These are phyloP conservation scores for Mycosarcoma mackinlayi DNA, from an alignment of 1,284 basidiomycete genomes.

Conservation along the genomic window DNA sequence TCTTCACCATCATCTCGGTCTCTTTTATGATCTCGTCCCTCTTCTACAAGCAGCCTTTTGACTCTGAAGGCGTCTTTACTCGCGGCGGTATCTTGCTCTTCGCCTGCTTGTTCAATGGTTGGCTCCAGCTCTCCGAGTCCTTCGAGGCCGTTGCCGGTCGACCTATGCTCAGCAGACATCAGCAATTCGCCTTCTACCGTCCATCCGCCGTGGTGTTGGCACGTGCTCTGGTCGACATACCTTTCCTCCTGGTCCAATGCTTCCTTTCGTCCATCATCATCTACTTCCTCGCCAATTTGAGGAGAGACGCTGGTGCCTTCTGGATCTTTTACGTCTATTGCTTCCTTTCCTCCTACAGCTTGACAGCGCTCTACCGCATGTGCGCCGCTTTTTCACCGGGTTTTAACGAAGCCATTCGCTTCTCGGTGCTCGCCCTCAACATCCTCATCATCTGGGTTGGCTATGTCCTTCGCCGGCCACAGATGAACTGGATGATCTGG, in stretches of 20 bases:
- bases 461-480: conserved; percentile 73
- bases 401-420: conserved; percentile 47
- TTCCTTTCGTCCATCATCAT: conserved; percentile 69
- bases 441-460: conserved; percentile 53
- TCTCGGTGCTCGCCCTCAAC: conserved; percentile 51
- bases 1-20: conserved; percentile 59
- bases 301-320: conserved; percentile 58
- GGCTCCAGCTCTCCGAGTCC: conserved; percentile 68
- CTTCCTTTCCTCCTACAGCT: conserved; percentile 50
- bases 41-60: conserved; percentile 55
- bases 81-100: conserved; percentile 70
- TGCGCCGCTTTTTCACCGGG: conserved; percentile 68
- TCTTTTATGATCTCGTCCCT: conserved; percentile 53
- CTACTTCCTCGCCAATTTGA: conserved; percentile 61
- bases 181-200: conserved; percentile 61
- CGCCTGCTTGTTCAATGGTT: conserved; percentile 68
- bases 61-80: conserved; percentile 55
- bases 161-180: conserved; percentile 51
- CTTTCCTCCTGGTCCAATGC: conserved; percentile 68
- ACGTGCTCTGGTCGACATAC: conserved; percentile 66
- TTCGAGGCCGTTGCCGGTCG: conserved; percentile 72
- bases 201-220: conserved; percentile 61
- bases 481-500: conserved; percentile 81
- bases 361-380: conserved; percentile 51
- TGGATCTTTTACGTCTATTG: conserved; percentile 73